Percentiles rank a stretch among this genome's conserved stretches.
Conservation (phyloP, 805 yeast genomes). For the Hanseniaspora lachancei region DNA sequence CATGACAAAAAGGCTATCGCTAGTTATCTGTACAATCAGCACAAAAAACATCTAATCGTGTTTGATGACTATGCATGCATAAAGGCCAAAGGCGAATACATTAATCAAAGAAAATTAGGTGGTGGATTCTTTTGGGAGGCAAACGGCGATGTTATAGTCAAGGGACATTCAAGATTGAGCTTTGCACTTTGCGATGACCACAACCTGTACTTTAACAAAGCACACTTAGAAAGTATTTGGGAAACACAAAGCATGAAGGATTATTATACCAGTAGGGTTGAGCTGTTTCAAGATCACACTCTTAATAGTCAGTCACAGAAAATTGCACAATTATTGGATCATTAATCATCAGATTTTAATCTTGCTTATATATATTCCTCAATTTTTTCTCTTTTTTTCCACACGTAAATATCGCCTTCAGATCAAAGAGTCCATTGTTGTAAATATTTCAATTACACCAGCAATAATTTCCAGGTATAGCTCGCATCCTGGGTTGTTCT, state of each 20-base stretch:
- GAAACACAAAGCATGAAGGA: conserved; percentile 14
- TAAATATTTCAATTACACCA: conserved; percentile 78
- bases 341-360: not conserved
- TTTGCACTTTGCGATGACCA: not conserved
- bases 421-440: conserved; percentile 82
- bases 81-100: conserved; percentile 46
- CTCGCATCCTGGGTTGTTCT: conserved; percentile 32
- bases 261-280: conserved; percentile 13
- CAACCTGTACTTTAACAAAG: conserved; percentile 6
- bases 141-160: conserved; percentile 42
- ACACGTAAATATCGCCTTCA: conserved; percentile 23
- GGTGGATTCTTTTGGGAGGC: conserved; percentile 98
- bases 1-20: conserved; percentile 44
- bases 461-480: conserved; percentile 79
- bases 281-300: not conserved
- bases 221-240: conserved; percentile 14
- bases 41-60: conserved; percentile 33
- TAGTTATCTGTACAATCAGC: conserved; percentile 37
- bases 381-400: not conserved
- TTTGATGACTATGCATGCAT: conserved; percentile 56
- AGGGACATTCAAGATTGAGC: not conserved
- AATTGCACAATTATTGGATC: not conserved
- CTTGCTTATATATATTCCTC: not conserved
- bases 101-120: conserved; percentile 37
- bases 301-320: not conserved